A percentile compares a stretch with the other conserved stretches of the same genome.
Conservation (phyloP, 768 basidiomycete species). For the Tubosaeta brunneosetosa region DNA sequence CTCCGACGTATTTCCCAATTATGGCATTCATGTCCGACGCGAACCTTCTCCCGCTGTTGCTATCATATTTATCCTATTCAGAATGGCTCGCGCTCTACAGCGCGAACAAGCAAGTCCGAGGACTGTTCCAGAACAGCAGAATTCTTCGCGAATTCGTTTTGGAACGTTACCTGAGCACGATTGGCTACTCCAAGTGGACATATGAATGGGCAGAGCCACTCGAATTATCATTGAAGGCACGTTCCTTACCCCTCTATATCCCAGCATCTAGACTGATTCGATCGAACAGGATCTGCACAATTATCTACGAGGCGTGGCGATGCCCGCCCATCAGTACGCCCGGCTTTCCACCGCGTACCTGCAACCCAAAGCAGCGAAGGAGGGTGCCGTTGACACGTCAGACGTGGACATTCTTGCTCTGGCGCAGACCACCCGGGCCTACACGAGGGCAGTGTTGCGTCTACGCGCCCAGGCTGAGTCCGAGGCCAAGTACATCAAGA, state of each 20-base stretch:
- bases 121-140: conserved; percentile 44
- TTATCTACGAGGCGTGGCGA: conserved; percentile 75
- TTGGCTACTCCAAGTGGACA: conserved; percentile 70
- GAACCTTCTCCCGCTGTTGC: conserved; percentile 46
- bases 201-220: conserved; percentile 56
- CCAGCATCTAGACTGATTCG: conserved; percentile 5
- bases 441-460: conserved; percentile 74
- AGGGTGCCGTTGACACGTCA: conserved; percentile 35
- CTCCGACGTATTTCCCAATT: conserved; percentile 45
- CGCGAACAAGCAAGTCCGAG: conserved; percentile 51
- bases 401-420: conserved; percentile 42
- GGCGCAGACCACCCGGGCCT: conserved; percentile 64
- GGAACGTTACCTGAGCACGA: conserved; percentile 61
- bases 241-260: conserved; percentile 17
- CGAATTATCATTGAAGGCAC: conserved; percentile 55
- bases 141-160: conserved; percentile 59
- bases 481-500: conserved; percentile 30
- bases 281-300: conserved; percentile 62
- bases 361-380: conserved; percentile 40
- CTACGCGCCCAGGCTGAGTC: conserved; percentile 77
- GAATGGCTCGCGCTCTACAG: conserved; percentile 65
- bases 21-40: conserved; percentile 51
- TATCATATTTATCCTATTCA: conserved; percentile 63
- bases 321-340: conserved; percentile 70
- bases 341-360: conserved; percentile 55